Conservation (phyloP, 495 filamentous ascomycete genomes). For the Aspergillus heteromorphus region DNA sequence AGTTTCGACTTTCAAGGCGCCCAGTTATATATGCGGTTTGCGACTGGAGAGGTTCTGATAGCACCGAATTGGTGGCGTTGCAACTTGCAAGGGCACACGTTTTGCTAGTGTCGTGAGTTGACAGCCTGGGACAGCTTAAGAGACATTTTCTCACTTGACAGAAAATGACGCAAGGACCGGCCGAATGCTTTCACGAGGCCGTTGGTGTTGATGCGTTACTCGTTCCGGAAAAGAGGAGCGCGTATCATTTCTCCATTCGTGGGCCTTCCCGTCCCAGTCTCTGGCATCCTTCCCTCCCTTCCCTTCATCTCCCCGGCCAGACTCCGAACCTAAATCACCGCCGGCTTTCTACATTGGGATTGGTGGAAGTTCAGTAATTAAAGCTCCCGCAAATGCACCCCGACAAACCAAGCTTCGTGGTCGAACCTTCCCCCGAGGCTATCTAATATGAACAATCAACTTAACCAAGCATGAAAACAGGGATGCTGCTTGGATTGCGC, state of each 20-base stretch:
- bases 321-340: background rate
- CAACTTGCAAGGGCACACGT: too few relatives aligned
- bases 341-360: background rate
- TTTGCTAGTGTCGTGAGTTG: too few relatives aligned
- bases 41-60: too few relatives aligned
- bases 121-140: too few relatives aligned
- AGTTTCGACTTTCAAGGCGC: background rate
- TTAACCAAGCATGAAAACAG: too few relatives aligned
- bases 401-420: constrained; percentile 2
- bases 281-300: background rate
- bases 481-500: too few relatives aligned
- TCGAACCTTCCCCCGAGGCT: background rate
- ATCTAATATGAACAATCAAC: background rate
- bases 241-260: background rate
- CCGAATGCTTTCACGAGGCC: background rate
- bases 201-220: background rate
- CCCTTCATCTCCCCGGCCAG: background rate
- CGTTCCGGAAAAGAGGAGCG: background rate
- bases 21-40: background rate
- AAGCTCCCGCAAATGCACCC: background rate
- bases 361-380: background rate
- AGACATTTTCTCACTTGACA: too few relatives aligned
- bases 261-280: background rate
- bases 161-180: background rate
- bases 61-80: too few relatives aligned